A percentile compares a stretch with the other conserved stretches of the same genome.
These are phyloP conservation scores for Wickerhamiella hasegawae DNA, from an alignment of 805 yeast genomes.

Conservation along the genomic window DNA sequence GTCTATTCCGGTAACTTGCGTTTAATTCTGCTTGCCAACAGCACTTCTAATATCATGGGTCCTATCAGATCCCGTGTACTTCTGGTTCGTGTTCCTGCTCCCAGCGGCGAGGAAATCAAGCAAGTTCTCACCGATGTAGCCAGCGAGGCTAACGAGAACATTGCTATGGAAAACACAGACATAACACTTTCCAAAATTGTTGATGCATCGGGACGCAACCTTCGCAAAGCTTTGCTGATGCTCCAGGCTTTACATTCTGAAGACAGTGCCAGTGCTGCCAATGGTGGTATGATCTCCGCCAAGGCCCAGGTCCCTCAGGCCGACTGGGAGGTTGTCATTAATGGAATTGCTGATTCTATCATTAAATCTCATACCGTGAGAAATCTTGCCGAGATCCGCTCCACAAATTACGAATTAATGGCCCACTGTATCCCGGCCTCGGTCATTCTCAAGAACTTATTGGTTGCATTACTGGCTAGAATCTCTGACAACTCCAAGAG, in stretches of 20 bases:
- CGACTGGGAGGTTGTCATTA: constrained; percentile 83
- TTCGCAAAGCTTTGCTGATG: constrained; percentile 61
- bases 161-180: constrained; percentile 22
- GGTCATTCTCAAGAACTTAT: constrained; percentile 50
- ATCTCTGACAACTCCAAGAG: constrained; percentile 14
- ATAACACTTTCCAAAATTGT: constrained; percentile 39
- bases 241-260: constrained; percentile 65
- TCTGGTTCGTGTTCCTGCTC: constrained; percentile 76
- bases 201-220: constrained; percentile 43
- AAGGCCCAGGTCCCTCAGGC: constrained; percentile 51
- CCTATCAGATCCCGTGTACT: constrained; percentile 92
- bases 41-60: constrained; percentile 80
- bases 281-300: constrained; percentile 8
- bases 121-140: constrained; percentile 40
- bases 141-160: constrained; percentile 33
- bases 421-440: constrained; percentile 91
- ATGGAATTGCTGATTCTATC: constrained; percentile 44
- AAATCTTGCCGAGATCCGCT: constrained; percentile 35
- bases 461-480: constrained; percentile 21
- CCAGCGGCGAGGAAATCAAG: constrained; percentile 42
- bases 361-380: constrained; percentile 44
- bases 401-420: constrained; percentile 60
- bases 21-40: constrained; percentile 67
- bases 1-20: constrained; percentile 58
- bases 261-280: constrained; percentile 21